Conservation (phyloP, 108 stramenopile genomes). For the Aurantiochytrium sp. region DNA sequence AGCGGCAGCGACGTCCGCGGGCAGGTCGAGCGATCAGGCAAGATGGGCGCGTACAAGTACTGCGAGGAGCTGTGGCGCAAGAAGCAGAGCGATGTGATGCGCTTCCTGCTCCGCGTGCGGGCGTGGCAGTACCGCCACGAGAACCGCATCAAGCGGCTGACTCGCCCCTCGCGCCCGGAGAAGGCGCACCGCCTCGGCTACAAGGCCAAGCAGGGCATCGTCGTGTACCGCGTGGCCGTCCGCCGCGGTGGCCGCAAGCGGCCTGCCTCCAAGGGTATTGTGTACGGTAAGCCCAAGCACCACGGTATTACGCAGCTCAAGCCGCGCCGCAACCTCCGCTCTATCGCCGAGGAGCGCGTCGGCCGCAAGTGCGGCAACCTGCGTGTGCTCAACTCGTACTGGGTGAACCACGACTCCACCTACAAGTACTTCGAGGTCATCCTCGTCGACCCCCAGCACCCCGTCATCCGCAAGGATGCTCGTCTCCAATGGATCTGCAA, state of each 20-base stretch:
- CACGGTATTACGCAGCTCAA: slow-evolving; percentile 99
- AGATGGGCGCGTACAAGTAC: slow-evolving; percentile 99
- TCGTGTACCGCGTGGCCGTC: slow-evolving; percentile 93
- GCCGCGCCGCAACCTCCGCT: slow-evolving; percentile 91
- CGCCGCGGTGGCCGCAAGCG: slow-evolving; percentile 99
- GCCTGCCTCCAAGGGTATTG: slow-evolving; percentile 97
- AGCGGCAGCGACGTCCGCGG: neutral
- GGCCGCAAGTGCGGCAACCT: slow-evolving; percentile 91
- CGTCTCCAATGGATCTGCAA: slow-evolving; percentile 99
- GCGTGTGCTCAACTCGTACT: slow-evolving; percentile 98
- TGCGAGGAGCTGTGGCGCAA: slow-evolving; percentile 99
- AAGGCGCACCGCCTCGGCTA: slow-evolving; percentile 99
- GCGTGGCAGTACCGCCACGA: slow-evolving; percentile 99
- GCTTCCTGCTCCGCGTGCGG: slow-evolving; percentile 98
- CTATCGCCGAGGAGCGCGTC: slow-evolving; percentile 96
- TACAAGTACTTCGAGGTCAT: slow-evolving; percentile 99
- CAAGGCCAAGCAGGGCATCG: slow-evolving; percentile 99
- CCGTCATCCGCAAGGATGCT: slow-evolving; percentile 93
- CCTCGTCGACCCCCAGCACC: slow-evolving; percentile 89
- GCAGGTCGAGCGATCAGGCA: neutral
- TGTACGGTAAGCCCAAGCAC: slow-evolving; percentile 99
- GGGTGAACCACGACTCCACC: slow-evolving; percentile 99
- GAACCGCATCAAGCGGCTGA: slow-evolving; percentile 76
- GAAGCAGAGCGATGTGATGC: slow-evolving; percentile 99
- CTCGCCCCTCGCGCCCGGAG: slow-evolving; percentile 94